phyloP scores from a whole-genome alignment of 768 basidiomycete species.

The Naganishia vaughanmartiniae region DNA sequence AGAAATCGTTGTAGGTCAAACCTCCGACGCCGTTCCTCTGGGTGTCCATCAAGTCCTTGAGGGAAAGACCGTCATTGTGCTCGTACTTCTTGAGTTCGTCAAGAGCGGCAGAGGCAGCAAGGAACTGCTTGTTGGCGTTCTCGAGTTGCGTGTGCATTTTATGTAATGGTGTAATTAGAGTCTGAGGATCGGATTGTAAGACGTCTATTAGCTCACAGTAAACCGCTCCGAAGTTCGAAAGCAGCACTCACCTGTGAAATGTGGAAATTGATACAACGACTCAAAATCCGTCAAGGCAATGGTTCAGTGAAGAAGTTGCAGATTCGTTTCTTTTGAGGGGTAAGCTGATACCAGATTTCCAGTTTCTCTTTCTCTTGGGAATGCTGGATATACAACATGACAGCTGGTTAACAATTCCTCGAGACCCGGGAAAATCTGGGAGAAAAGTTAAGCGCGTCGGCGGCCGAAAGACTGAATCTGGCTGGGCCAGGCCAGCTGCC shows the following conservation, averaged over 20 bases:
- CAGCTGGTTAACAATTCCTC: neutral
- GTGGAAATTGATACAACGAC: constrained; percentile 1
- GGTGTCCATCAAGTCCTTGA: constrained; percentile 83
- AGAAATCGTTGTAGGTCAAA: constrained; percentile 96
- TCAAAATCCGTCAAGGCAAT: constrained; percentile 13
- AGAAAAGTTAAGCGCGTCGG: neutral
- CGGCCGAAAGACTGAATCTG: neutral
- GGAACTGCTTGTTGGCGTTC: constrained; percentile 46
- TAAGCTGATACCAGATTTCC: constrained; percentile 23
- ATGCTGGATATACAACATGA: neutral
- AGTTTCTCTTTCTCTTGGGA: constrained; percentile 1
- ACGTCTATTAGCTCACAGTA: neutral
- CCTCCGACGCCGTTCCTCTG: constrained; percentile 68
- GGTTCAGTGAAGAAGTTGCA: constrained; percentile 21
- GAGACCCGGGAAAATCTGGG: neutral
- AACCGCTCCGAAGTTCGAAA: neutral
- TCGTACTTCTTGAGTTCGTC: constrained; percentile 71
- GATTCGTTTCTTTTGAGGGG: constrained; percentile 24
- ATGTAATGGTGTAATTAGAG: neutral
- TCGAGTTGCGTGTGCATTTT: constrained; percentile 22
- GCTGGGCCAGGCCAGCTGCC: no score
- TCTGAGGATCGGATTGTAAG: neutral
- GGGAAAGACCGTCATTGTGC: constrained; percentile 75
- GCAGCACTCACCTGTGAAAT: neutral
- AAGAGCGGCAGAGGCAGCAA: constrained; percentile 71